These are phyloP conservation scores for Fusarium temperatum DNA, from an alignment of 2,329 filamentous ascomycete genomes.

Conservation along the genomic window DNA sequence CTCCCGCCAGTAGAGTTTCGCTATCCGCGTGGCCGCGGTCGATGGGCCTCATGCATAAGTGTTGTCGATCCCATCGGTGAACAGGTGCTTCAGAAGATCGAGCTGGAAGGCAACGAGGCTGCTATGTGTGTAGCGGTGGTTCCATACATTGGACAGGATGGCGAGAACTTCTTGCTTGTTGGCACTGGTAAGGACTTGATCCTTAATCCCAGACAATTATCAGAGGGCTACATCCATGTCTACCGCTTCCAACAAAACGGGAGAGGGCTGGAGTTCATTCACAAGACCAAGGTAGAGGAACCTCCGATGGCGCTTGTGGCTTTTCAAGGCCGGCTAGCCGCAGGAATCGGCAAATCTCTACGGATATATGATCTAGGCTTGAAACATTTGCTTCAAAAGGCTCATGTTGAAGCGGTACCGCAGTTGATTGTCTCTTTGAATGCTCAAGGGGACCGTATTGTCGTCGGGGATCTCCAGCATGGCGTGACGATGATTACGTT, in stretches of 20 bases:
- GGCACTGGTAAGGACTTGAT: slow-evolving; percentile 92
- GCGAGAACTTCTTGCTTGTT: slow-evolving; percentile 92
- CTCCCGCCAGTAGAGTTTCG: slow-evolving; percentile 86
- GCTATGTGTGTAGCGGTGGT: slow-evolving; percentile 86
- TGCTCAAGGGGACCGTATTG: slow-evolving; percentile 88
- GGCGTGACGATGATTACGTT: slow-evolving; percentile 92
- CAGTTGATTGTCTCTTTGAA: slow-evolving; percentile 86
- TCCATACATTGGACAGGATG: slow-evolving; percentile 85
- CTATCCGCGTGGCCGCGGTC: slow-evolving; percentile 82
- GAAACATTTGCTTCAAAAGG: slow-evolving; percentile 89
- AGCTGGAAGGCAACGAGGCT: slow-evolving; percentile 89
- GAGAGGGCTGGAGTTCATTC: slow-evolving; percentile 87
- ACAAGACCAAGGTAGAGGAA: slow-evolving; percentile 92
- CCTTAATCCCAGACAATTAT: slow-evolving; percentile 77
- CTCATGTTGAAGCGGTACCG: slow-evolving; percentile 79
- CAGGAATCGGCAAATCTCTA: slow-evolving; percentile 82
- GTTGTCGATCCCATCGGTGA: slow-evolving; percentile 88
- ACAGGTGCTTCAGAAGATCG: slow-evolving; percentile 76
- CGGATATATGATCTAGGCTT: slow-evolving; percentile 93
- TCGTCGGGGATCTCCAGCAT: slow-evolving; percentile 92
- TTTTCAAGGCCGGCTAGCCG: slow-evolving; percentile 89
- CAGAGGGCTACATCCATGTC: slow-evolving; percentile 86
- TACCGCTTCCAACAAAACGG: slow-evolving; percentile 90
- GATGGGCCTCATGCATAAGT: slow-evolving; percentile 97
- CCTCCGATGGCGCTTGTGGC: slow-evolving; percentile 84